A percentile compares a stretch with the other conserved stretches of the same genome.
phyloP scores from a whole-genome alignment of 768 basidiomycete species.

The Pisolithus microcarpus region DNA sequence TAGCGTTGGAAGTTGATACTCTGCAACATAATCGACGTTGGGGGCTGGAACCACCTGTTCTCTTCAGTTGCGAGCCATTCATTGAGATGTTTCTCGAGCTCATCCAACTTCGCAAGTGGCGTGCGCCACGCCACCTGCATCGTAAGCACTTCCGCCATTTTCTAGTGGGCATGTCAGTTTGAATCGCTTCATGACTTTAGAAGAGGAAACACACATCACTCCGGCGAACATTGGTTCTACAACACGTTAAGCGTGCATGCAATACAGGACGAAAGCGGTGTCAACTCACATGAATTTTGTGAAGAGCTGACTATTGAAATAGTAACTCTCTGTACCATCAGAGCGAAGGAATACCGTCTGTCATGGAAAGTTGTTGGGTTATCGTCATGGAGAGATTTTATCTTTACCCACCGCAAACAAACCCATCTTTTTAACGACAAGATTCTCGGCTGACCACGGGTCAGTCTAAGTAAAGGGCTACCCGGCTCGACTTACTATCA shows the following conservation, averaged over 20 bases:
- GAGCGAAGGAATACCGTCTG: conserved; percentile 63
- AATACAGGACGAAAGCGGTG: background rate
- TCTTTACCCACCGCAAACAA: conserved; percentile 55
- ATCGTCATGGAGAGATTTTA: background rate
- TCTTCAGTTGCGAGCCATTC: conserved; percentile 74
- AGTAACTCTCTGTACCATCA: conserved; percentile 76
- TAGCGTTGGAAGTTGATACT: conserved; percentile 60
- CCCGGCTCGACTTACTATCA: conserved; percentile 36
- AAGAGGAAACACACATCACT: conserved; percentile 43
- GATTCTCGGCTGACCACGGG: conserved; percentile 45
- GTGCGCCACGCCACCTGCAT: conserved; percentile 76
- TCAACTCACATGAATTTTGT: conserved; percentile 60
- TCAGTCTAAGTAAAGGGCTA: conserved; percentile 4
- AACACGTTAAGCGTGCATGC: background rate
- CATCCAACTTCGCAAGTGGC: conserved; percentile 63
- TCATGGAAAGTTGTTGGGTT: background rate
- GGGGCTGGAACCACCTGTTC: conserved; percentile 71
- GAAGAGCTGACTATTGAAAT: conserved; percentile 74
- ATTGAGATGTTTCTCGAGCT: conserved; percentile 58
- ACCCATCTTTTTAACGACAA: conserved; percentile 75
- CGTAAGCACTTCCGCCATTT: conserved; percentile 59
- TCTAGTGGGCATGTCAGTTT: conserved; percentile 29
- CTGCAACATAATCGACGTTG: conserved; percentile 56
- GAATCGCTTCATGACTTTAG: background rate
- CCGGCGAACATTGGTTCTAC: conserved; percentile 63